A percentile compares a stretch with the other conserved stretches of the same genome.
Conservation (phyloP, 495 filamentous ascomycete species). For the Talaromyces adpressus region DNA sequence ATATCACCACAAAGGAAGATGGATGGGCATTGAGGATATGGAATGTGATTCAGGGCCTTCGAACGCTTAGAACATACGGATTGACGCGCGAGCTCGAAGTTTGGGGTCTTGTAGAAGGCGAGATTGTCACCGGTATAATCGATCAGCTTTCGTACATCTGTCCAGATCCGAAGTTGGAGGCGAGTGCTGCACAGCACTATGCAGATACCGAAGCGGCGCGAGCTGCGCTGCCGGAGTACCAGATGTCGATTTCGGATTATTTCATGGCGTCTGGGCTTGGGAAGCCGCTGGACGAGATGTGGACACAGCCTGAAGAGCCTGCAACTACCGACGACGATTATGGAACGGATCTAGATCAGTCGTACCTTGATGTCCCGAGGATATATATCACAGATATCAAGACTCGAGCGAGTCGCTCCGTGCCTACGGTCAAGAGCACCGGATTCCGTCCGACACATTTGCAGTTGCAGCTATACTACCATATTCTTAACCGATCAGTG, state of each 20-base stretch:
- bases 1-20: constrained; percentile 72
- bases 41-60: constrained; percentile 86
- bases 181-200: constrained; percentile 32
- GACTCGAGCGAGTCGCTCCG: constrained; percentile 55
- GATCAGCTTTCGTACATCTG: constrained; percentile 77
- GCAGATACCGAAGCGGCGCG: constrained; percentile 26
- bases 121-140: constrained; percentile 83
- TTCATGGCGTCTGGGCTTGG: constrained; percentile 35
- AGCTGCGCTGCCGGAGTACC: constrained; percentile 40
- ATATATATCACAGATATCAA: constrained; percentile 87
- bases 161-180: constrained; percentile 64
- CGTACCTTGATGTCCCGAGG: constrained; percentile 23
- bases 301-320: constrained; percentile 7
- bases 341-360: constrained; percentile 15
- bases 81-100: constrained; percentile 85
- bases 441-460: constrained; percentile 72
- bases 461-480: constrained; percentile 87
- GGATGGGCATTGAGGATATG: constrained; percentile 75
- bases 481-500: constrained; percentile 71
- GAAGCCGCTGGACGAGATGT: constrained; percentile 27
- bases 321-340: neutral
- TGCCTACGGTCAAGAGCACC: constrained; percentile 55
- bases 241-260: constrained; percentile 46
- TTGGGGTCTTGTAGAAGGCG: constrained; percentile 82
- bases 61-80: constrained; percentile 67